phyloP scores from a whole-genome alignment of 139 green algal species.

The Trebouxia sp. region DNA sequence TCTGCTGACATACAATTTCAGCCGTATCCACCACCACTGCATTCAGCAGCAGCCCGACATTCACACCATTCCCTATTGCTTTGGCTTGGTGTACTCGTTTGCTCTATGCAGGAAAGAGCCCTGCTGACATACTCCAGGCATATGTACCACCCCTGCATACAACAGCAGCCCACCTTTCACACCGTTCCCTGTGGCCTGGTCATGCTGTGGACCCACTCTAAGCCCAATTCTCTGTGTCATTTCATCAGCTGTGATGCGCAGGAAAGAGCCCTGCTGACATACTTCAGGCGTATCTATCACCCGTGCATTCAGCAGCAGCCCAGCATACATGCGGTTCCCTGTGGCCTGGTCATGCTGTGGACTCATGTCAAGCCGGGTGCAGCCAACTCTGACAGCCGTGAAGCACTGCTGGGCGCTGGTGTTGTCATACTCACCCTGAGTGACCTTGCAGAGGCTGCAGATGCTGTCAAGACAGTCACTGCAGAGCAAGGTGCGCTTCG shows the following conservation, averaged over 20 bases:
- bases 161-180: conserved; percentile 60
- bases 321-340: conserved; percentile 28
- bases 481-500: neutral
- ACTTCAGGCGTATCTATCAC: conserved; percentile 90
- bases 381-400: neutral
- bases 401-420: conserved; percentile 38
- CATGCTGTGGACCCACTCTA: neutral
- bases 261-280: conserved; percentile 73
- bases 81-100: conserved; percentile 39
- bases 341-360: conserved; percentile 40
- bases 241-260: conserved; percentile 31
- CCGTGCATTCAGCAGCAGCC: conserved; percentile 74
- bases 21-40: conserved; percentile 84
- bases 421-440: conserved; percentile 51
- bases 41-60: conserved; percentile 68
- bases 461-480: neutral
- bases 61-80: neutral
- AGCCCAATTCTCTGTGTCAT: neutral
- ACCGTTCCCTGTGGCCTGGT: no score
- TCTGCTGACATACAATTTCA: conserved; percentile 86
- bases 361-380: conserved; percentile 34
- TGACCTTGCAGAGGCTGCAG: conserved; percentile 42
- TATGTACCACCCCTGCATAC: conserved; percentile 83
- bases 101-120: conserved; percentile 55
- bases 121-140: conserved; percentile 87